Evolutionary conservation across 2,329 filamentous ascomycete species (phyloP).

Genomic region (Ilyonectria robusta): DNA sequence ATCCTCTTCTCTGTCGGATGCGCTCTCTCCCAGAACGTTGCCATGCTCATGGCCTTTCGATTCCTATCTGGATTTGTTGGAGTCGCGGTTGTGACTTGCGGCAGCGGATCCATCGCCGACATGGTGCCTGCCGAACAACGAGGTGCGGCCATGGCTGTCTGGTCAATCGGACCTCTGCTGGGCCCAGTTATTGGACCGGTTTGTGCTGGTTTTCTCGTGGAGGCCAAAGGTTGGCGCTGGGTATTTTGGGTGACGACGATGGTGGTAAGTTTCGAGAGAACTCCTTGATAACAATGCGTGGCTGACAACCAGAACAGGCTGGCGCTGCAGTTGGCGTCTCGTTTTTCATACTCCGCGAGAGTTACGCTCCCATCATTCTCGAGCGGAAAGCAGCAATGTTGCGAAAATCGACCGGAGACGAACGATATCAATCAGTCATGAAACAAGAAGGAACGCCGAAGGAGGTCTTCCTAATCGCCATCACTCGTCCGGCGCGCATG

Average conservation of each 20-base stretch:
- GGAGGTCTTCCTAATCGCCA: slow-evolving; percentile 63
- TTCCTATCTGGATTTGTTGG: slow-evolving; percentile 73
- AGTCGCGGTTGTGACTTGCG: slow-evolving; percentile 73
- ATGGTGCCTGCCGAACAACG: slow-evolving; percentile 70
- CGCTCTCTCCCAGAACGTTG: slow-evolving; percentile 13
- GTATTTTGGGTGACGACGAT: slow-evolving; percentile 36
- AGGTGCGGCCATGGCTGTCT: slow-evolving; percentile 73
- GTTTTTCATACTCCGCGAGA: slow-evolving; percentile 55
- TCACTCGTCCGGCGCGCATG: slow-evolving; percentile 72
- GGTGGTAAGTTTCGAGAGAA: slow-evolving; percentile 15
- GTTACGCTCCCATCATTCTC: slow-evolving; percentile 69
- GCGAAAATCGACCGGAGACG: slow-evolving; percentile 61
- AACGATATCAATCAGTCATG: slow-evolving; percentile 20
- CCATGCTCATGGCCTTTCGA: slow-evolving; percentile 62
- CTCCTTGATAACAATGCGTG: background rate
- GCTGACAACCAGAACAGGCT: slow-evolving; percentile 8
- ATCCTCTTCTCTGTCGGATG: slow-evolving; percentile 24
- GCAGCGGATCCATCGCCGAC: slow-evolving; percentile 74
- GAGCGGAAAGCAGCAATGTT: slow-evolving; percentile 69
- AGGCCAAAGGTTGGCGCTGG: slow-evolving; percentile 63
- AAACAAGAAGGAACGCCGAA: slow-evolving; percentile 44
- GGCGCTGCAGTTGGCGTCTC: slow-evolving; percentile 2
- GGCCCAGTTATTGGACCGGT: slow-evolving; percentile 67
- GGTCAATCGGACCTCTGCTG: slow-evolving; percentile 72
- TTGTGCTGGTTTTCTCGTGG: slow-evolving; percentile 55